Conservation (phyloP, 1,284 basidiomycete genomes). For the Heimioporus punctisporus region DNA sequence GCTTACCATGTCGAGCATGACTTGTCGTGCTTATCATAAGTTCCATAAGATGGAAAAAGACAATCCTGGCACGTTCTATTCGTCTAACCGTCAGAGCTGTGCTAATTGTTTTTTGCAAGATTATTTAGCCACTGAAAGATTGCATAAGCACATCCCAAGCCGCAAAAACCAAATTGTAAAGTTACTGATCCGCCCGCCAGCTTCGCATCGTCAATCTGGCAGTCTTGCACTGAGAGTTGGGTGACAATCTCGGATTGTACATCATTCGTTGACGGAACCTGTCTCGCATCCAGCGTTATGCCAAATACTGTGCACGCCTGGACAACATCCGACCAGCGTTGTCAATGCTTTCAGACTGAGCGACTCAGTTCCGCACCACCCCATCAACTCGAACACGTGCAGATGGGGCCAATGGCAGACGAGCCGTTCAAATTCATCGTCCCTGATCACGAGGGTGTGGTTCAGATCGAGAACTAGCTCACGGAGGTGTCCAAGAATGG, state of each 20-base stretch:
- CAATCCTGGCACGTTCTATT: too few species aligned
- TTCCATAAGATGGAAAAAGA: too few species aligned
- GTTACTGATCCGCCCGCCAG: too few species aligned
- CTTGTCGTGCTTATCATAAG: too few species aligned
- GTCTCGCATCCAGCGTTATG: background rate
- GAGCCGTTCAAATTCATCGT: constrained; percentile 1
- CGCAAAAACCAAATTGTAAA: too few species aligned
- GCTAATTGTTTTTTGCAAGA: too few species aligned
- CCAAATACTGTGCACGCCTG: background rate
- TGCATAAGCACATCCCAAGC: too few species aligned
- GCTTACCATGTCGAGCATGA: too few species aligned
- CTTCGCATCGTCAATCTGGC: background rate
- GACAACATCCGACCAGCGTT: background rate
- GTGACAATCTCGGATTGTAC: background rate
- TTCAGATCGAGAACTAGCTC: background rate
- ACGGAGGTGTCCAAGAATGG: background rate
- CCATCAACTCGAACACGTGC: background rate
- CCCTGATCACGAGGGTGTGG: background rate
- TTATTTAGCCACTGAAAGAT: too few species aligned
- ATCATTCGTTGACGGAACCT: too few species aligned
- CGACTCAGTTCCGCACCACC: background rate
- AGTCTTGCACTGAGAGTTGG: background rate
- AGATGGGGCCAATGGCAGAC: too few species aligned
- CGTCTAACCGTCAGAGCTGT: too few species aligned
- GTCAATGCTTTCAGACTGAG: background rate